Percentiles rank a stretch among this genome's conserved stretches.
These are phyloP conservation scores for Hyaloscypha bicolor DNA, from an alignment of 495 filamentous ascomycete genomes.

Conservation along the genomic window DNA sequence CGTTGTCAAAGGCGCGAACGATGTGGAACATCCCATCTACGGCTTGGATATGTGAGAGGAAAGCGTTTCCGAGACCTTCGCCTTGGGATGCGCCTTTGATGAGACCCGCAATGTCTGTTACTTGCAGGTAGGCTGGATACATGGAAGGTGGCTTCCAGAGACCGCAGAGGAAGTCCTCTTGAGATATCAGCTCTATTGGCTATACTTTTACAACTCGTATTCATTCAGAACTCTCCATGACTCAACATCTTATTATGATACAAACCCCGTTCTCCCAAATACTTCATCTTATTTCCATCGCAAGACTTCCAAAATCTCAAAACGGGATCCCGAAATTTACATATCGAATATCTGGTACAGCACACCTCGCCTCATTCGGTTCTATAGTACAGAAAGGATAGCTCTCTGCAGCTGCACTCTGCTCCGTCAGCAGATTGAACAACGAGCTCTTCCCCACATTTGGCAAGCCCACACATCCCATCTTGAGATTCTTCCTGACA, in stretches of 20 bases:
- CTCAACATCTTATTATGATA: too few species aligned
- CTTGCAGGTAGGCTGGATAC: slow-evolving; percentile 35
- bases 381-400: slow-evolving; percentile 38
- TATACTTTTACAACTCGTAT: not conserved
- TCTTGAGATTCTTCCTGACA: slow-evolving; percentile 35
- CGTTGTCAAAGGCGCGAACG: slow-evolving; percentile 36
- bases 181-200: not conserved
- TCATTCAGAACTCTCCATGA: not conserved
- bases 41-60: slow-evolving; percentile 36
- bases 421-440: slow-evolving; percentile 36
- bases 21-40: slow-evolving; percentile 38
- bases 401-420: slow-evolving; percentile 35
- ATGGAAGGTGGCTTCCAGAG: slow-evolving; percentile 35
- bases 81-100: slow-evolving; percentile 37
- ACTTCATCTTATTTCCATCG: not conserved
- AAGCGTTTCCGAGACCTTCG: slow-evolving; percentile 35
- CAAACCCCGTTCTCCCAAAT: not conserved
- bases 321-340: slow-evolving; percentile 18
- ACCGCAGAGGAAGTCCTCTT: slow-evolving; percentile 33
- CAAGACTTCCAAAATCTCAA: not conserved
- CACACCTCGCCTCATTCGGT: slow-evolving; percentile 36
- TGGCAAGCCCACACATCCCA: slow-evolving; percentile 37
- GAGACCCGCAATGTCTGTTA: slow-evolving; percentile 38
- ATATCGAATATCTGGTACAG: slow-evolving; percentile 34
- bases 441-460: slow-evolving; percentile 42